A percentile compares a stretch with the other conserved stretches of the same genome.
Conservation (phyloP, 2,329 filamentous ascomycete genomes). For the Ophiostoma ulmi region DNA sequence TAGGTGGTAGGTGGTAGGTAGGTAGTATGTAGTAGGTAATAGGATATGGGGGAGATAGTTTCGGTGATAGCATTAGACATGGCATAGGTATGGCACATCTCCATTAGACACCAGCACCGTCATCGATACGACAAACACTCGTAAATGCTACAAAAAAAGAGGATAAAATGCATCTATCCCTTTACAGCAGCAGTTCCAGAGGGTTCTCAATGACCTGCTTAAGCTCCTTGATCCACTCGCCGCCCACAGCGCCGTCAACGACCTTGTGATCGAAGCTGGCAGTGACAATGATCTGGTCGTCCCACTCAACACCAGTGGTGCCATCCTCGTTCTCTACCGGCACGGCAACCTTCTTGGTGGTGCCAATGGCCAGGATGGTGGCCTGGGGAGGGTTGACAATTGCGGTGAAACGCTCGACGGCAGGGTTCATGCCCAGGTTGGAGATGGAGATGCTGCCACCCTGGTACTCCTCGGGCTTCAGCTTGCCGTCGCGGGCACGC, state of each 20-base stretch:
- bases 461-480: constrained; percentile 99
- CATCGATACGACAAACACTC: background rate
- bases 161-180: background rate
- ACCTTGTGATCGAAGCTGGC: constrained; percentile 99
- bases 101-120: constrained; percentile 21
- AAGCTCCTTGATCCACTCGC: constrained; percentile 92
- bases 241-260: constrained; percentile 91
- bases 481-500: constrained; percentile 92
- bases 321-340: constrained; percentile 82
- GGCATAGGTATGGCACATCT: constrained; percentile 13
- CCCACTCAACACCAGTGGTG: constrained; percentile 71
- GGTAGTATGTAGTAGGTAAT: background rate
- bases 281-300: constrained; percentile 94
- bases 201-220: constrained; percentile 99
- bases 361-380: constrained; percentile 89
- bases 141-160: background rate
- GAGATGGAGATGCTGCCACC: constrained; percentile 98
- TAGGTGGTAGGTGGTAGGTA: background rate
- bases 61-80: constrained; percentile 12
- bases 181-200: constrained; percentile 83
- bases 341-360: constrained; percentile 89
- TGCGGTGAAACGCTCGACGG: constrained; percentile 93
- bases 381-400: constrained; percentile 99
- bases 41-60: constrained; percentile 12
- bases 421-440: constrained; percentile 99